These are phyloP conservation scores for Candida ipomoeae DNA, from an alignment of 805 yeast genomes.

Conservation along the genomic window DNA sequence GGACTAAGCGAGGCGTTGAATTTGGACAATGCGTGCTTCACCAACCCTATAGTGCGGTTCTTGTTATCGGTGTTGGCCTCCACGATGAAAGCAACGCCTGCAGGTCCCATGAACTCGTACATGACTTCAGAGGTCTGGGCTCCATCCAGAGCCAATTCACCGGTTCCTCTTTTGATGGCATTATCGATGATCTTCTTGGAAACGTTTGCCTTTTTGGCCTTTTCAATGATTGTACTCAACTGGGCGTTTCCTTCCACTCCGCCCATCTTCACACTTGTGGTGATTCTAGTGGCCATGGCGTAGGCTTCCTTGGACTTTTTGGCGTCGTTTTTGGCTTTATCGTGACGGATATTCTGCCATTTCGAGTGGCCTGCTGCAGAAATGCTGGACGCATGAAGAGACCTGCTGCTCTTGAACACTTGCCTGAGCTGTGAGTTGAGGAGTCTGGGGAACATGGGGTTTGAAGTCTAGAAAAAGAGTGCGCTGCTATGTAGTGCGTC, in stretches of 20 bases:
- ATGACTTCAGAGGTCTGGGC: constrained; percentile 42
- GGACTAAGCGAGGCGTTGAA: constrained; percentile 71
- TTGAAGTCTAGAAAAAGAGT: not conserved
- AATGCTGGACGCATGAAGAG: constrained; percentile 15
- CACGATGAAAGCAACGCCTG: constrained; percentile 80
- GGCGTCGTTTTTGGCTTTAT: constrained; percentile 89
- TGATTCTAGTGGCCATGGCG: constrained; percentile 67
- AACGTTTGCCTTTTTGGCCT: constrained; percentile 71
- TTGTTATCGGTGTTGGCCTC: constrained; percentile 89
- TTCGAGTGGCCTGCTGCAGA: constrained; percentile 79
- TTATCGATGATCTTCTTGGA: constrained; percentile 81
- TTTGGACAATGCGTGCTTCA: constrained; percentile 71
- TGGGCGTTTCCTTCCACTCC: constrained; percentile 61
- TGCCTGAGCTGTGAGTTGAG: not conserved
- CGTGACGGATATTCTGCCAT: constrained; percentile 94
- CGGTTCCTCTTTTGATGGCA: constrained; percentile 83
- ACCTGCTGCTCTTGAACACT: not conserved
- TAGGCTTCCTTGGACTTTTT: constrained; percentile 65
- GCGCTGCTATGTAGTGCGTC: not conserved
- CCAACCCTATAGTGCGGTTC: constrained; percentile 70
- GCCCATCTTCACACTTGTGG: constrained; percentile 69
- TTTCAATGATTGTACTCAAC: constrained; percentile 71
- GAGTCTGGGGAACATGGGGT: not conserved
- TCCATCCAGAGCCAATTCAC: constrained; percentile 49
- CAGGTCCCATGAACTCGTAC: constrained; percentile 92